Evolutionary conservation across 148 eudicot species (phyloP).

Genomic region (Bassia scoparia): DNA sequence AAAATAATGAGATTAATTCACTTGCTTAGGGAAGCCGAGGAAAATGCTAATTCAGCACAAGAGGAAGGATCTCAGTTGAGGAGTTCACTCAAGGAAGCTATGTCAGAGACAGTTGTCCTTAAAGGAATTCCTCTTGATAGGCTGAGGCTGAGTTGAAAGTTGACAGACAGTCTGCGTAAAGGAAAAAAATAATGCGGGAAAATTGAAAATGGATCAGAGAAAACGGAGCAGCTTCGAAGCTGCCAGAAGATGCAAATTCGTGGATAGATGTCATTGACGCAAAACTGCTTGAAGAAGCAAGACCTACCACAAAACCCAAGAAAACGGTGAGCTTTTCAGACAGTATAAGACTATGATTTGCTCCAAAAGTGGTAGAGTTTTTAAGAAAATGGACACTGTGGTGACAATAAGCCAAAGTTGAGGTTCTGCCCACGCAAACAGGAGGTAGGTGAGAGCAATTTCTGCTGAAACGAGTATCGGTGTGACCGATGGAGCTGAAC

Average conservation of each 20-base stretch:
- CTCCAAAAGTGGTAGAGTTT: constrained; percentile 80
- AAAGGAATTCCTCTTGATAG: constrained; percentile 61
- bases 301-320: constrained; percentile 39
- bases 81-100: constrained; percentile 45
- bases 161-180: no score
- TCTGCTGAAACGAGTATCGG: constrained; percentile 25
- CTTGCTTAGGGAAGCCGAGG: constrained; percentile 58
- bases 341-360: constrained; percentile 67
- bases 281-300: constrained; percentile 66
- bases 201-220: constrained; percentile 47
- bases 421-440: constrained; percentile 29
- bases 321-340: constrained; percentile 65
- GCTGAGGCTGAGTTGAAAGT: no score
- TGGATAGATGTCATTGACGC: constrained; percentile 55
- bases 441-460: constrained; percentile 20
- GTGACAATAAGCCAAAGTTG: constrained; percentile 37
- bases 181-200: no score
- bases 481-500: constrained; percentile 24
- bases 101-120: constrained; percentile 61
- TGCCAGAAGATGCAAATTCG: constrained; percentile 43
- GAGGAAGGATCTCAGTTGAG: constrained; percentile 53
- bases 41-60: constrained; percentile 48
- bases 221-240: constrained; percentile 57
- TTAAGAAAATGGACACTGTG: constrained; percentile 69
- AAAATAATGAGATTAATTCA: constrained; percentile 53